Base-by-base conservation (phyloP, 768 basidiomycete genomes). In the Calocybe indica region DNA sequence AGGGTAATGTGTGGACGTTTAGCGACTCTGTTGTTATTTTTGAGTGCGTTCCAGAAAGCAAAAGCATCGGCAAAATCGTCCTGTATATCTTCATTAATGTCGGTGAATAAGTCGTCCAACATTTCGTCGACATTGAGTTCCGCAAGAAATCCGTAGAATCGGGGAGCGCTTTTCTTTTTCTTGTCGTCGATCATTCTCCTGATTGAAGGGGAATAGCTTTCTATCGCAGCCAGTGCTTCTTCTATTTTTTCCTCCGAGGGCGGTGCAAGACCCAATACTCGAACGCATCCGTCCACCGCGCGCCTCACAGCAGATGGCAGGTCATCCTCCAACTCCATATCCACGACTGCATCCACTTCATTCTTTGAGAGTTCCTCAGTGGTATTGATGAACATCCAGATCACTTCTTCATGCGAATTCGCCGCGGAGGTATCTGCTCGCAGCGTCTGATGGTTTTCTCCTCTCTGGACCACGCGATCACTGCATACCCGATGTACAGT, bases 381-480 rank as follows among this genome's bases (percentile, higher is more conserved):
- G n/a, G 66, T 52, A 22, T 66, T 69, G 45, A 98, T 66, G 68
- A 99, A 98, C 65, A 71, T 73, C 81, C 83, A 83, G n/a, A 98
- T 63, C 13, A 94, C 78, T 5, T 78, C 72, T 63, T 96, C 93
- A 64, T 98, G 89, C 28, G 64, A 56, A 46, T 74, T 76, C 12
- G 65, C 60, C 11, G 60, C 47, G 7, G 58, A 61, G 5, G 46
- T 44, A 52, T 84, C 80, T 0, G 84, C 82, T 34, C 75, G 80
- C 0, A 99, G 78, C 0, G 79, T 78, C 61, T 97, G 88, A 68
- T 99, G 96, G 52, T 86, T 88, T 4, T 80, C 76, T 0, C 95
- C 96, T 5, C 96, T 85, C 11, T 54, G 49, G 5, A 76, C 57
- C 46, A 99, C 74, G 14, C 94, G 85, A 47, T 88, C 80, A 1